Percentiles rank a stretch among this genome's conserved stretches.
Evolutionary conservation across 352 stramenopile species (phyloP).

Genomic region (Phytophthora europaea): DNA sequence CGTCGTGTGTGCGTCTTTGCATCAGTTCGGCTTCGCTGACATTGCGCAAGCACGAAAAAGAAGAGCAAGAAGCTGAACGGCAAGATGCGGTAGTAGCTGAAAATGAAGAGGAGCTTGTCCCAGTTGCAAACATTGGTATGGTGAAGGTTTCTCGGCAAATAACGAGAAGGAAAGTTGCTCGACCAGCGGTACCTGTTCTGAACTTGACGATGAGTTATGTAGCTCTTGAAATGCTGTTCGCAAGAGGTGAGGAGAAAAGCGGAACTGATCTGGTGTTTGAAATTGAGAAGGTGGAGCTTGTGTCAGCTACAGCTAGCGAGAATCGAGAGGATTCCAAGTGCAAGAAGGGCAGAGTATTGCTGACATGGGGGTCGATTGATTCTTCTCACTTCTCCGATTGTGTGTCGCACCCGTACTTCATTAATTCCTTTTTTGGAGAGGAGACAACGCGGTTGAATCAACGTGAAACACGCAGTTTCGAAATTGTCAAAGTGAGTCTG

Average conservation of each 20-base stretch:
- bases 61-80: slow-evolving; percentile 17
- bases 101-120: slow-evolving; percentile 66
- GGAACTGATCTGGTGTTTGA: slow-evolving; percentile 74
- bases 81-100: slow-evolving; percentile 27
- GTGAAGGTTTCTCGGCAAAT: slow-evolving; percentile 66
- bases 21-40: slow-evolving; percentile 68
- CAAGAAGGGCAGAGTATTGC: slow-evolving; percentile 44
- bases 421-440: slow-evolving; percentile 74
- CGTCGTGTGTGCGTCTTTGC: slow-evolving; percentile 65
- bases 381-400: slow-evolving; percentile 54
- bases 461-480: slow-evolving; percentile 65
- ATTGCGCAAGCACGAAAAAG: slow-evolving; percentile 65
- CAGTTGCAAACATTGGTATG: slow-evolving; percentile 86
- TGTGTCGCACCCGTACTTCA: slow-evolving; percentile 83
- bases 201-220: slow-evolving; percentile 62
- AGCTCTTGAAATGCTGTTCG: slow-evolving; percentile 57
- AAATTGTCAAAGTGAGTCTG: slow-evolving; percentile 77
- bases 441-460: slow-evolving; percentile 57
- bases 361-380: slow-evolving; percentile 63
- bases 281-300: slow-evolving; percentile 70
- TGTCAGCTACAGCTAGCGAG: slow-evolving; percentile 39
- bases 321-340: slow-evolving; percentile 38
- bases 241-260: slow-evolving; percentile 37
- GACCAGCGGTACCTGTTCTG: slow-evolving; percentile 69
- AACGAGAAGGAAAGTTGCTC: slow-evolving; percentile 57